phyloP scores from a whole-genome alignment of 1,139 yeast species.

The Geotrichum siamense region DNA sequence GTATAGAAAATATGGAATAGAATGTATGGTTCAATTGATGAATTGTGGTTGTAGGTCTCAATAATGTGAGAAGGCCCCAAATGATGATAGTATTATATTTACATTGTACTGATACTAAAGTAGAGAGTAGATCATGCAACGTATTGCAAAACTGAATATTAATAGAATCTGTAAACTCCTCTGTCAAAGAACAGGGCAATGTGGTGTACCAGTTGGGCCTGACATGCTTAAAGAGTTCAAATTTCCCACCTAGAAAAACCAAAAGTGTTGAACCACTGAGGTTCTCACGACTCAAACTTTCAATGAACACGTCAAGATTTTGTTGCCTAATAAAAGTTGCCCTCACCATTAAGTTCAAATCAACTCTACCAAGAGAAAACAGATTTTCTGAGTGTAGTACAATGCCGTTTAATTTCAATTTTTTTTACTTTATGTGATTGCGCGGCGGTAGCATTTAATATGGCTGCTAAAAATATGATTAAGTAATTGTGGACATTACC shows the following conservation, averaged over 20 bases:
- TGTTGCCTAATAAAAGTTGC: constrained; percentile 1
- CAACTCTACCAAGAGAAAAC: background rate
- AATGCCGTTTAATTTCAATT: too few species aligned
- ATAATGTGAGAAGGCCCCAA: background rate
- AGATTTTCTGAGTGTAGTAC: too few species aligned
- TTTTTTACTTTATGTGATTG: too few species aligned
- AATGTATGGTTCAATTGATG: constrained; percentile 9
- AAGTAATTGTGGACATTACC: too few species aligned
- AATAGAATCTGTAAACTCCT: constrained; percentile 13
- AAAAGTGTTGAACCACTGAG: background rate
- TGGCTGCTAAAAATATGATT: too few species aligned
- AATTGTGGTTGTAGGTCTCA: constrained; percentile 7
- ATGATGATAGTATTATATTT: background rate
- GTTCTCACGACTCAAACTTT: constrained; percentile 3
- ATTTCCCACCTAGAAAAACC: constrained; percentile 7
- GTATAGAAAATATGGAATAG: constrained; percentile 6
- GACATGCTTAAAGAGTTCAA: constrained; percentile 5
- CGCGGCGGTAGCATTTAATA: too few species aligned
- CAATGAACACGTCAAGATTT: constrained; percentile 6
- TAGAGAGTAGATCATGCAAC: constrained; percentile 6
- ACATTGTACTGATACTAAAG: background rate
- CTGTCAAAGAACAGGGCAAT: constrained; percentile 9
- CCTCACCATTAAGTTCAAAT: background rate
- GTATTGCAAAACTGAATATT: constrained; percentile 5
- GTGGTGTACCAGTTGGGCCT: constrained; percentile 10